These are phyloP conservation scores for Gentiana straminea DNA, from an alignment of 257 asterid genomes.

Conservation along the genomic window DNA sequence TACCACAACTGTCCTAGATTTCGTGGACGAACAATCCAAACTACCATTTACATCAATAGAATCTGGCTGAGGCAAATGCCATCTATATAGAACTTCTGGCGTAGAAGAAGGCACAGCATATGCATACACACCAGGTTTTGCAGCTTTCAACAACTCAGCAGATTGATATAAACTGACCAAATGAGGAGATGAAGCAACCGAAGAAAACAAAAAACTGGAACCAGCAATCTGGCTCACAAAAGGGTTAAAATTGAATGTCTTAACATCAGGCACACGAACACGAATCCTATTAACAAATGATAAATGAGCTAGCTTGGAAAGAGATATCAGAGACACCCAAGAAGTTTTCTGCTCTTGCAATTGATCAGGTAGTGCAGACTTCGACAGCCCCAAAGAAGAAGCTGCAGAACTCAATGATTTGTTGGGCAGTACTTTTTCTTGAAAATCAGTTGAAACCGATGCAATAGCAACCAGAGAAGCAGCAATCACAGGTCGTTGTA, in stretches of 20 bases:
- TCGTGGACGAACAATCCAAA: constrained; percentile 36
- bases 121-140: constrained; percentile 36
- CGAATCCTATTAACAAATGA: constrained; percentile 37
- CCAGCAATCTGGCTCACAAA: constrained; percentile 9
- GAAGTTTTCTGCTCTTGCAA: constrained; percentile 29
- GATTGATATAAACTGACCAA: constrained; percentile 37
- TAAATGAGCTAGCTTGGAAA: constrained; percentile 48
- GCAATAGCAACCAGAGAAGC: constrained; percentile 80
- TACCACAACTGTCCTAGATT: constrained; percentile 79
- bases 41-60: constrained; percentile 29
- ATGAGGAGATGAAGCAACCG: constrained; percentile 28
- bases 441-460: constrained; percentile 70
- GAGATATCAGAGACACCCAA: constrained; percentile 57
- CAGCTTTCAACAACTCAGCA: constrained; percentile 47
- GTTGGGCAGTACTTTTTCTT: constrained; percentile 37
- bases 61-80: constrained; percentile 83
- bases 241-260: constrained; percentile 21
- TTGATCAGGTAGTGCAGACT: constrained; percentile 22
- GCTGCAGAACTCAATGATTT: constrained; percentile 24
- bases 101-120: constrained; percentile 29
- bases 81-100: constrained; percentile 51
- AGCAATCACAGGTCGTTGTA: constrained; percentile 75
- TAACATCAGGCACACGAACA: constrained; percentile 43
- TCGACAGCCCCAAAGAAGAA: constrained; percentile 32
- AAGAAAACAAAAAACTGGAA: constrained; percentile 17